Evolutionary conservation across 495 filamentous ascomycete species (phyloP).

Genomic region (Xylaria cubensis): DNA sequence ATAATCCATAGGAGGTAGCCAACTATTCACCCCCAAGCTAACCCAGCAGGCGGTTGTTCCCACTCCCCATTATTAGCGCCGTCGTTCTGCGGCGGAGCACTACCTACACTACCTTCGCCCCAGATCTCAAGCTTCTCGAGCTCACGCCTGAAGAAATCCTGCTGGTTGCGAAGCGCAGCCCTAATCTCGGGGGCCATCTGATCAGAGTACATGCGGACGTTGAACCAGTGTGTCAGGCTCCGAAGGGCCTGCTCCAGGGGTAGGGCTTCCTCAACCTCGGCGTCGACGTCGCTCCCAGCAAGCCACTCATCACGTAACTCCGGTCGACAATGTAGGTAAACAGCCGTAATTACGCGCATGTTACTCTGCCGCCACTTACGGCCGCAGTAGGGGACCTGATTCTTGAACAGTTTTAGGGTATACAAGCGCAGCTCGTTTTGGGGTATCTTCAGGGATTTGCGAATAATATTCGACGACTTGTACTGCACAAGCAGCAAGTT

Average conservation of each 20-base stretch:
- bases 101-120: slow-evolving; percentile 34
- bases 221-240: slow-evolving; percentile 90
- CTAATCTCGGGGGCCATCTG: slow-evolving; percentile 75
- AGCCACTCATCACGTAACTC: slow-evolving; percentile 97
- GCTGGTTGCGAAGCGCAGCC: slow-evolving; percentile 72
- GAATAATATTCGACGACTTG: slow-evolving; percentile 87
- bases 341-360: slow-evolving; percentile 97
- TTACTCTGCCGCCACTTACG: slow-evolving; percentile 98
- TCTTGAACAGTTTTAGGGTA: slow-evolving; percentile 97
- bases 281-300: slow-evolving; percentile 86
- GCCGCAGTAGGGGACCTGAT: slow-evolving; percentile 96
- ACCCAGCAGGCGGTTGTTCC: slow-evolving; percentile 35
- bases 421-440: slow-evolving; percentile 88
- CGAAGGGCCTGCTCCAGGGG: slow-evolving; percentile 89
- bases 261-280: slow-evolving; percentile 88
- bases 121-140: slow-evolving; percentile 77
- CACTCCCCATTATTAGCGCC: slow-evolving; percentile 39
- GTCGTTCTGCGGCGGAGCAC: slow-evolving; percentile 41
- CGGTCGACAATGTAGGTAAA: slow-evolving; percentile 90
- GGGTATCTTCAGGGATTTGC: slow-evolving; percentile 88
- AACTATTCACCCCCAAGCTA: slow-evolving; percentile 6
- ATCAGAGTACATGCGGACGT: slow-evolving; percentile 79
- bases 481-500: slow-evolving; percentile 93
- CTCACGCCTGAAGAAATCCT: slow-evolving; percentile 90
- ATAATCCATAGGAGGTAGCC: neutral